These are phyloP conservation scores for Nyctanthes arbortristis DNA, from an alignment of 257 asterid genomes.

Conservation along the genomic window DNA sequence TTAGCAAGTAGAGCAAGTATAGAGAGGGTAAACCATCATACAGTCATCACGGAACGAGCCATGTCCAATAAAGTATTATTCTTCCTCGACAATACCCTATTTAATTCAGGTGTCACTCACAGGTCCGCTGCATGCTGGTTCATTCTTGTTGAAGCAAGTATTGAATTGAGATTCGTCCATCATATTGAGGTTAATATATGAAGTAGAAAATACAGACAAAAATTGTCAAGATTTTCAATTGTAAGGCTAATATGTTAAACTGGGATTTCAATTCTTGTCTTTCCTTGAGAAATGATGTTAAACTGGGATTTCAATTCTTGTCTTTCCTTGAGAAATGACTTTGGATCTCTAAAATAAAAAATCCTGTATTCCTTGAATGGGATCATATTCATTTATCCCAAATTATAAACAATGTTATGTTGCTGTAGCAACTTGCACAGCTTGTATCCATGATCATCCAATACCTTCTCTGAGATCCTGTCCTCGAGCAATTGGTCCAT, in stretches of 20 bases:
- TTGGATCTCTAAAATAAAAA: no score
- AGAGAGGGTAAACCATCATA: background rate
- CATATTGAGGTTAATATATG: background rate
- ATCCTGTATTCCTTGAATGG: no score
- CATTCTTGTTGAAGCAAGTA: background rate
- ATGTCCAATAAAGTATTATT: background rate
- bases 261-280: background rate
- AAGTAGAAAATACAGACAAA: background rate
- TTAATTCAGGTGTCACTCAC: background rate
- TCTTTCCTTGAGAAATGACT: no score
- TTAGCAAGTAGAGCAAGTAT: background rate
- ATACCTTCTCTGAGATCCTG: no score
- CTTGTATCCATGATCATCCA: background rate
- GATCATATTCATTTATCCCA: no score
- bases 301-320: background rate
- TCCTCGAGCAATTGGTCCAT: no score
- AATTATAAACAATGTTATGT: no score
- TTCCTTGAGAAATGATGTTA: background rate
- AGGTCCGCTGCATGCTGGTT: background rate
- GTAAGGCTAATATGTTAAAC: background rate
- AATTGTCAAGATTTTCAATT: background rate
- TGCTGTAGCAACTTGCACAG: background rate
- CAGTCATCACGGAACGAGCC: background rate
- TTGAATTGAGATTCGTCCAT: background rate
- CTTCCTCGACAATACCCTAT: background rate